phyloP scores from a whole-genome alignment of 1,284 basidiomycete genomes.

The Vanrija pseudolonga region DNA sequence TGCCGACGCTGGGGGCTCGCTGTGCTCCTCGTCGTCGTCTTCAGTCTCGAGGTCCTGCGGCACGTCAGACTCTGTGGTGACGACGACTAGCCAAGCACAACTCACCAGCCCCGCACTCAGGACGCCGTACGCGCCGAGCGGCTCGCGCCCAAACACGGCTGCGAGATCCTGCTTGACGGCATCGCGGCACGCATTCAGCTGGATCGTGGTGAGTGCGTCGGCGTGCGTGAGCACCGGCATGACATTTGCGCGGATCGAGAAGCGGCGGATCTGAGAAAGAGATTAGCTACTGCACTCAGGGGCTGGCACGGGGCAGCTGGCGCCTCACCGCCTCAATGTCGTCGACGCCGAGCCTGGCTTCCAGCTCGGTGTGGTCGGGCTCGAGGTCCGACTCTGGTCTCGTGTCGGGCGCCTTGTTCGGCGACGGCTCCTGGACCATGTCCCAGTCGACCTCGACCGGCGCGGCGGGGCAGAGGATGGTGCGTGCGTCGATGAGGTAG shows the following conservation, averaged over 20 bases:
- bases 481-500: slow-evolving; percentile 41
- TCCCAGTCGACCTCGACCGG: slow-evolving; percentile 19
- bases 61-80: too few relatives aligned
- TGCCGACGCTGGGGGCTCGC: background rate
- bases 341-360: slow-evolving; percentile 12
- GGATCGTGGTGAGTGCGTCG: slow-evolving; percentile 32
- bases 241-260: slow-evolving; percentile 35
- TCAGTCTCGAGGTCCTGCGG: slow-evolving; percentile 1
- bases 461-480: slow-evolving; percentile 18
- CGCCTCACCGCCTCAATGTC: slow-evolving; percentile 17
- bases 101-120: slow-evolving; percentile 9
- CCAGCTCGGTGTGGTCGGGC: slow-evolving; percentile 4
- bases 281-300: background rate
- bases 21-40: slow-evolving; percentile 10
- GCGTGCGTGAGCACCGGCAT: slow-evolving; percentile 38
- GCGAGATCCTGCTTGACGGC: slow-evolving; percentile 31
- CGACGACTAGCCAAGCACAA: too few relatives aligned
- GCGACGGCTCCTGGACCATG: slow-evolving; percentile 9
- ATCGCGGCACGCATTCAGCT: slow-evolving; percentile 24
- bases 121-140: slow-evolving; percentile 13
- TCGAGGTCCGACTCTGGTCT: slow-evolving; percentile 8
- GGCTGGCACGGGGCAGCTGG: too few relatives aligned
- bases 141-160: slow-evolving; percentile 16
- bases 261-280: slow-evolving; percentile 29
- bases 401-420: slow-evolving; percentile 3